phyloP scores from a whole-genome alignment of 2,329 filamentous ascomycete species.

The Fusarium sp. region DNA sequence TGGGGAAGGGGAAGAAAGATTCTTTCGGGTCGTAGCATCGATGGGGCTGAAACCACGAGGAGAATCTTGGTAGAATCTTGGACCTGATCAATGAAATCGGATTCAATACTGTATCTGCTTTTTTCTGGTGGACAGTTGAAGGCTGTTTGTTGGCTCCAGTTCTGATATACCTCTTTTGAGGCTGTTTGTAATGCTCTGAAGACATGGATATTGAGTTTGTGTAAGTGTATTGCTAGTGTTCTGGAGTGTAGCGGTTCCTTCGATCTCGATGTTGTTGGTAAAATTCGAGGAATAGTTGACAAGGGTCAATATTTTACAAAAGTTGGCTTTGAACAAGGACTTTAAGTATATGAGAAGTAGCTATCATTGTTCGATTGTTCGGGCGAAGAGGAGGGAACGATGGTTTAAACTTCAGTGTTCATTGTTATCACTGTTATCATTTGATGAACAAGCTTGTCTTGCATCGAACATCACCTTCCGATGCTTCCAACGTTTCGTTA shows the following conservation, averaged over 20 bases:
- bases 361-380: background rate
- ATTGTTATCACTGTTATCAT: background rate
- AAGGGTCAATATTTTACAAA: background rate
- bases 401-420: background rate
- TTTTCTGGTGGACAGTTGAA: background rate
- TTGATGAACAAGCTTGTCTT: background rate
- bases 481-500: background rate
- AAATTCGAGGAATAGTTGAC: background rate
- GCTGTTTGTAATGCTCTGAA: background rate
- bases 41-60: conserved; percentile 39
- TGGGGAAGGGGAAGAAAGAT: conserved; percentile 48
- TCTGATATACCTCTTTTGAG: conserved; percentile 24
- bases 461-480: background rate
- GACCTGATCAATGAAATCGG: conserved; percentile 20
- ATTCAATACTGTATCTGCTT: conserved; percentile 1
- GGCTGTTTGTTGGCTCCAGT: conserved; percentile 14
- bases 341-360: background rate
- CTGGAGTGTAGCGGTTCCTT: background rate
- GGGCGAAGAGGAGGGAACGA: background rate
- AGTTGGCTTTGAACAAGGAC: background rate
- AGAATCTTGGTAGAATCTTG: conserved; percentile 19
- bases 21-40: conserved; percentile 38
- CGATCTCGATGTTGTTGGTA: background rate
- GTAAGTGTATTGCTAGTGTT: background rate
- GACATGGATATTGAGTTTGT: conserved; percentile 8